A percentile compares a stretch with the other conserved stretches of the same genome.
These are phyloP conservation scores for Rutstroemia sydowiana DNA, from an alignment of 2,329 filamentous ascomycete species.

Conservation along the genomic window DNA sequence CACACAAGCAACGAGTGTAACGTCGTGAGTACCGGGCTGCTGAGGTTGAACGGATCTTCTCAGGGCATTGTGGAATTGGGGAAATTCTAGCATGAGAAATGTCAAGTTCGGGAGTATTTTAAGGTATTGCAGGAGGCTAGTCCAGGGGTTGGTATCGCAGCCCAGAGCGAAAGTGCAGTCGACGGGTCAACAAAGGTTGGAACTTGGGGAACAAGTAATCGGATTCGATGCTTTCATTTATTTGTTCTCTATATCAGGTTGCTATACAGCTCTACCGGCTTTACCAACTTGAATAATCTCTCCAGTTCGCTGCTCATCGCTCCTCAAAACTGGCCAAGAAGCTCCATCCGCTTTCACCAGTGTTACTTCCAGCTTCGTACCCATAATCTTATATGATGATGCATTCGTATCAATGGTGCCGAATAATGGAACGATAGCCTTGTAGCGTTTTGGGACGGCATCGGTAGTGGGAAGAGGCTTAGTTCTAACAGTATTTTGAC, in stretches of 20 bases:
- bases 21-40: no score
- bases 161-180: no score
- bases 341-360: conserved; percentile 56
- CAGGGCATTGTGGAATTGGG: no score
- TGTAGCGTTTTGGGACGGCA: conserved; percentile 67
- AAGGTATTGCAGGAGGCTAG: no score
- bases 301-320: conserved; percentile 56
- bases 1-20: no score
- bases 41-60: no score
- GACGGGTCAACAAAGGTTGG: no score
- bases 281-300: conserved; percentile 87
- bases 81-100: no score
- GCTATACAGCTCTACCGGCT: conserved; percentile 44
- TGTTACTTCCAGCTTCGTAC: conserved; percentile 63
- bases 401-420: conserved; percentile 62
- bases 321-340: conserved; percentile 62
- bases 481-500: no score
- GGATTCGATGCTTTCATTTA: not conserved
- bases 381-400: conserved; percentile 58
- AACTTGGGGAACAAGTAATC: no score
- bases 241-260: not conserved
- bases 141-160: no score
- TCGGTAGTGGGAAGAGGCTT: conserved; percentile 84
- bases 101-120: no score
- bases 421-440: conserved; percentile 65